A percentile compares a stretch with the other conserved stretches of the same genome.
Conservation (phyloP, 192 early-diverging fungal species). For the Spinellus fusiger region DNA sequence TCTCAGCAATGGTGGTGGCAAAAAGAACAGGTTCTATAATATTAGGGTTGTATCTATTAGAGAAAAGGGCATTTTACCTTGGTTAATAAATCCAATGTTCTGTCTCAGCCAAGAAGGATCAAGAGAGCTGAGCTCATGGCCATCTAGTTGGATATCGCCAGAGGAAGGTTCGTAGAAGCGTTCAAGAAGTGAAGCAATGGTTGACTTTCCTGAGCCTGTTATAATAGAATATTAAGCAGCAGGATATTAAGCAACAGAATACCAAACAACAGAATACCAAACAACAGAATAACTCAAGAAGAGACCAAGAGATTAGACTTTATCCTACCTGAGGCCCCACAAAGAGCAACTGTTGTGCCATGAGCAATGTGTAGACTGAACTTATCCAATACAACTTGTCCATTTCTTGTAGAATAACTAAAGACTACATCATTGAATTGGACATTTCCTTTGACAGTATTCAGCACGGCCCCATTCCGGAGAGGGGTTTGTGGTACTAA, state of each 20-base stretch:
- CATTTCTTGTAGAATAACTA: slow-evolving; percentile 73
- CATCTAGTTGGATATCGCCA: slow-evolving; percentile 64
- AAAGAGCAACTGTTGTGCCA: slow-evolving; percentile 84
- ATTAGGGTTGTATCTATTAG: neutral
- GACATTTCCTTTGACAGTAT: slow-evolving; percentile 49
- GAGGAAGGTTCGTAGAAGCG: slow-evolving; percentile 67
- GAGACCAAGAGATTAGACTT: neutral
- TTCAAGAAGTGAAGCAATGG: slow-evolving; percentile 65
- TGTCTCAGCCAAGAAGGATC: slow-evolving; percentile 59
- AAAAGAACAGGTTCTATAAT: slow-evolving; percentile 66
- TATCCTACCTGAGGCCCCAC: slow-evolving; percentile 71
- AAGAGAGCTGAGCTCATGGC: slow-evolving; percentile 46
- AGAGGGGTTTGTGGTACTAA: slow-evolving; percentile 37
- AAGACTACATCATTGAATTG: slow-evolving; percentile 74
- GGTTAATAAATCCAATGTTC: slow-evolving; percentile 68
- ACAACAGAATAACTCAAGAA: neutral
- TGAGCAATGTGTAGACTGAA: slow-evolving; percentile 63
- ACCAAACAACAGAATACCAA: neutral
- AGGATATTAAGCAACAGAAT: neutral
- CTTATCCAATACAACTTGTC: slow-evolving; percentile 70
- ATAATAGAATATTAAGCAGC: too few species aligned
- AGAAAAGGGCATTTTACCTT: slow-evolving; percentile 35
- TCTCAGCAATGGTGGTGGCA: slow-evolving; percentile 69
- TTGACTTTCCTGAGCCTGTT: slow-evolving; percentile 65
- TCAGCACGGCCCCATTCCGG: slow-evolving; percentile 32